These are phyloP conservation scores for Nakaseomyces glabratus DNA, from an alignment of 1,139 yeast species.

Conservation along the genomic window DNA sequence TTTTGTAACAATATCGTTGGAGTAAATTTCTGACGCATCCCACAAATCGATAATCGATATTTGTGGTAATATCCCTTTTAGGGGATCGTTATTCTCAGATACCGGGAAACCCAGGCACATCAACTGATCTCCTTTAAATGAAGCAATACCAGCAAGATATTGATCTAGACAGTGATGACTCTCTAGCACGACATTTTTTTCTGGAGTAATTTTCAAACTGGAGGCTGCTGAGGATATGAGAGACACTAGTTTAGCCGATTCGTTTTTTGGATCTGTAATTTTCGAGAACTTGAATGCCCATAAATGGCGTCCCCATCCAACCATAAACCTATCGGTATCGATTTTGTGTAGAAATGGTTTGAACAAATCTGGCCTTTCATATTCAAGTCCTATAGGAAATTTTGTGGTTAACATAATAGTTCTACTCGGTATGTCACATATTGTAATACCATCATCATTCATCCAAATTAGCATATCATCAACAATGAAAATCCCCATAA, in stretches of 20 bases:
- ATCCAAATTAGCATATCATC: slow-evolving; percentile 74
- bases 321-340: slow-evolving; percentile 57
- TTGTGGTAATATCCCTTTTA: slow-evolving; percentile 49
- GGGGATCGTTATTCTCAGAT: slow-evolving; percentile 25
- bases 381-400: slow-evolving; percentile 42
- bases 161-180: slow-evolving; percentile 34
- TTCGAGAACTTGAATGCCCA: slow-evolving; percentile 49
- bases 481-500: slow-evolving; percentile 53
- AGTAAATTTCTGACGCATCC: slow-evolving; percentile 69
- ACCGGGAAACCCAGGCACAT: slow-evolving; percentile 46
- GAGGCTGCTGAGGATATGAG: slow-evolving; percentile 62
- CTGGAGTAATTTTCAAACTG: slow-evolving; percentile 48
- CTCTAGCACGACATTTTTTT: slow-evolving; percentile 50
- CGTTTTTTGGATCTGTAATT: slow-evolving; percentile 29
- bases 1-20: slow-evolving; percentile 67
- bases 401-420: slow-evolving; percentile 42
- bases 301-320: slow-evolving; percentile 78
- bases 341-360: slow-evolving; percentile 71
- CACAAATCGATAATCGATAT: slow-evolving; percentile 55
- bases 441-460: slow-evolving; percentile 69
- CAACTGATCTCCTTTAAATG: slow-evolving; percentile 58
- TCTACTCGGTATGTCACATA: slow-evolving; percentile 44
- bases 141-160: slow-evolving; percentile 69
- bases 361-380: slow-evolving; percentile 67
- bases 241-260: slow-evolving; percentile 20